Conservation (phyloP, 2,329 filamentous ascomycete genomes). For the Verticillium klebahnii region DNA sequence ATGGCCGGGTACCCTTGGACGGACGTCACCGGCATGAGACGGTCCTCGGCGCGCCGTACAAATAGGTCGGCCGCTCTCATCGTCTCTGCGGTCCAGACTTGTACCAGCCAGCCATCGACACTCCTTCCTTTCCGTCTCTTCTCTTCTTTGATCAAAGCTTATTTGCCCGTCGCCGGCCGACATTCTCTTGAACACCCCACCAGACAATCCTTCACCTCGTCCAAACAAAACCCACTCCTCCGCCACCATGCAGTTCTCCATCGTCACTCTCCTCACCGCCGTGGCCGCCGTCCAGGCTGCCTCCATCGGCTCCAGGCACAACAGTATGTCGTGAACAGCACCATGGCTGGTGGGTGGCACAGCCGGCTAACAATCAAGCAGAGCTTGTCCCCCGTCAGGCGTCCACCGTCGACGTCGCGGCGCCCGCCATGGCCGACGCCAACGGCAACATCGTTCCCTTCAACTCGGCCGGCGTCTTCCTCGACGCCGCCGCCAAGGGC, state of each 20-base stretch:
- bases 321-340: conserved; percentile 10
- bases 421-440: conserved; percentile 41
- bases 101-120: conserved; percentile 5
- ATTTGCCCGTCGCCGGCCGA: conserved; percentile 49
- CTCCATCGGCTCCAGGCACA: conserved; percentile 13
- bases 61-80: conserved; percentile 14
- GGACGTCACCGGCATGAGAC: neutral
- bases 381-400: conserved; percentile 27
- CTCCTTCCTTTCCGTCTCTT: conserved; percentile 13
- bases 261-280: conserved; percentile 41
- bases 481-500: neutral
- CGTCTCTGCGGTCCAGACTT: conserved; percentile 10
- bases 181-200: conserved; percentile 22
- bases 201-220: conserved; percentile 13
- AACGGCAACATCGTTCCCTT: conserved; percentile 42
- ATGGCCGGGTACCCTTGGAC: neutral
- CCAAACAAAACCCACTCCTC: conserved; percentile 2
- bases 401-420: conserved; percentile 25
- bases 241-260: conserved; percentile 50
- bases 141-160: conserved; percentile 22
- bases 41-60: conserved; percentile 15
- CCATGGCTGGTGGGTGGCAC: neutral
- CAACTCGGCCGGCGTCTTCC: conserved; percentile 32
- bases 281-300: conserved; percentile 40
- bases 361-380: conserved; percentile 11